Evolutionary conservation across 2,329 filamentous ascomycete genomes (phyloP), one percentile per base, ranked within the genome.

Genomic region (Graphiopsis chlorocephala): DNA sequence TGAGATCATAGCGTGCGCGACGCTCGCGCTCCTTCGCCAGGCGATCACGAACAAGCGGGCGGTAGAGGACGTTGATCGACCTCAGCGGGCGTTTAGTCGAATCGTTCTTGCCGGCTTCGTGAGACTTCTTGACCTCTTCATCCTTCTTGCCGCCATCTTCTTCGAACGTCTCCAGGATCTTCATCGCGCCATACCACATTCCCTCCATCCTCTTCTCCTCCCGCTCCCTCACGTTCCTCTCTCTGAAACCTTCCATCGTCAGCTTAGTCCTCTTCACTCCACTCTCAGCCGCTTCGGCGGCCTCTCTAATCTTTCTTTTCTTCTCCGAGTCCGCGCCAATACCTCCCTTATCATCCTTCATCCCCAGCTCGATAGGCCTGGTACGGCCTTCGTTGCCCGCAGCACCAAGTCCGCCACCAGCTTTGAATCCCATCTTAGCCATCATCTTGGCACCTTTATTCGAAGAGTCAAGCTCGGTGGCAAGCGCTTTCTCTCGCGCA

Each of bases 381-480:
- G 86, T 82, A 45, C 84, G 78, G 57, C 79, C 71, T 63, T 69
- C 68, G 29, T 75, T 78, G 10, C 79, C 79, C n/a, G 82, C 80
- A 70, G 85, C 87, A 1, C 95, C 95, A 3, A 98, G 81, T 0
- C 88, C 84, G 38, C 86, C 87, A 26, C 93, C 93, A 23, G 86
- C 82, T 65, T 87, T 89, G 80, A 96, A 99, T 0, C 95, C 95
- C 84, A 99, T 91, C 78, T 92, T 94, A 25, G 92, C 90, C 93
- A 99, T 97, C 92, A 99, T 97, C 69, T 91, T 88, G 67, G 96
- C 87, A 1, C 94, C 95, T 75, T 97, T 98, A 10, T 57, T 66
- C 7, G 59, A 61, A 4, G 59, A 26, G 61, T 88, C 85, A 7
- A 97, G 81, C 57, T 95, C 82, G 5, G 90, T 90, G 4, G 88